phyloP scores from a whole-genome alignment of 768 basidiomycete genomes.

The Amanita subjunquillea region DNA sequence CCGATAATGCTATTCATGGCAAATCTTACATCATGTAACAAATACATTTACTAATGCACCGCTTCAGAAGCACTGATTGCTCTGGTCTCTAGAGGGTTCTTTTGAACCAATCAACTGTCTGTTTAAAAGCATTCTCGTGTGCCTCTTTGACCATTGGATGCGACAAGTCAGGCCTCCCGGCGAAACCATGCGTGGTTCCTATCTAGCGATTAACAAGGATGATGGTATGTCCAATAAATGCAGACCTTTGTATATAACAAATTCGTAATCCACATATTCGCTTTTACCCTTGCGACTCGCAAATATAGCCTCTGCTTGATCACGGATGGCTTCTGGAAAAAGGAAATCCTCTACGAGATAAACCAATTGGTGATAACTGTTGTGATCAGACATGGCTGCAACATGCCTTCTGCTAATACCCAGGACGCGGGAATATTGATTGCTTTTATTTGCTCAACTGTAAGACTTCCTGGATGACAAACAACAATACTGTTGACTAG shows the following conservation, averaged over 20 bases:
- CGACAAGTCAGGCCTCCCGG: conserved; percentile 27
- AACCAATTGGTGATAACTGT: background rate
- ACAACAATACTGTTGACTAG: conserved; percentile 29
- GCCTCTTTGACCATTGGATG: conserved; percentile 29
- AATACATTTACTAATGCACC: too few relatives aligned
- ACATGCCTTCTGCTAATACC: conserved; percentile 32
- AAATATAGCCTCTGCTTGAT: conserved; percentile 25
- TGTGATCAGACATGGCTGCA: background rate
- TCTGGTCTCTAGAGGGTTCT: conserved; percentile 20
- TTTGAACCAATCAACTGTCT: conserved; percentile 35
- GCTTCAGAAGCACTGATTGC: too few relatives aligned
- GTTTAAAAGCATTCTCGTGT: conserved; percentile 30
- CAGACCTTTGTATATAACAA: conserved; percentile 33
- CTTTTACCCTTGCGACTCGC: conserved; percentile 24
- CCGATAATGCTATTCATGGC: too few relatives aligned
- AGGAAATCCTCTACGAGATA: conserved; percentile 24
- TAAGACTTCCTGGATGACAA: conserved; percentile 28
- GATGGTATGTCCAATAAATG: background rate
- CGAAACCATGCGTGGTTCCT: conserved; percentile 40
- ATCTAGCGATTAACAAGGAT: background rate
- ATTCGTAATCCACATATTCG: conserved; percentile 32
- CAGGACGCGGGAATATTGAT: conserved; percentile 28
- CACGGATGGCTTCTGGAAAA: conserved; percentile 19
- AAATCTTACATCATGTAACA: too few relatives aligned
- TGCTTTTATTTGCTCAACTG: conserved; percentile 21